Base-by-base conservation (phyloP, 768 basidiomycete species). In the Pulveroboletus sp. region DNA sequence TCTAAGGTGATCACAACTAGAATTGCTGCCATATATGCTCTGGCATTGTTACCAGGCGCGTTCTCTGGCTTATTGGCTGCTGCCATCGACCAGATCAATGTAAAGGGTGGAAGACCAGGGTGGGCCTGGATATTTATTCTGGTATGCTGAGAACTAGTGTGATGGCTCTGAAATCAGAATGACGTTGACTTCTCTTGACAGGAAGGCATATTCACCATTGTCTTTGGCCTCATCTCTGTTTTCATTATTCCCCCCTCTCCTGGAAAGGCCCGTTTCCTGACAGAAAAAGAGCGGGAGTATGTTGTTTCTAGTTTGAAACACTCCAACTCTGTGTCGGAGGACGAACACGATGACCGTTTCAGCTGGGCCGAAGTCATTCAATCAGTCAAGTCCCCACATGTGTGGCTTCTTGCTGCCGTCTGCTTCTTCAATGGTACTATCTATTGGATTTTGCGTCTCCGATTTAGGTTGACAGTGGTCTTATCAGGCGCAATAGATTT, bases 41-140 rank as follows among this genome's bases (percentile, higher is more conserved):
- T 71, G 5, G 76, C 79, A 5, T 77, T 78, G 29, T 68, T 80
- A 4, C 73, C 81, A 0, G 79, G 80, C 6, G 76, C 78, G 0
- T 81, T 82, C 56, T 81, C 80, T 13, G 82, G 83, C 36, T 68
- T 85, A 8, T 71, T 85, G 7, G 81, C 82, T 5, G 68, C 77
- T 31, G 80, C 71, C 4, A 82, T 86, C 43, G 57, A 71, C 26
- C 68, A 81, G 11, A 78, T 85, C 73, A 63, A 83, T 44, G 79
- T 78, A 11, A 62, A 73, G 7, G 66, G 65, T 6, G 76, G 78
- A 1, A 73, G 67, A 49, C 68, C 74, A 6, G 82, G 79, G 5
- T 84, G 83, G 84, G 70, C 76, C 29, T 83, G 79, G 81, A 74
- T 81, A 54, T 79, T 81, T 53, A 77, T 80, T 34, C 36, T 79